These are phyloP conservation scores for Hanseniaspora guilliermondii DNA, from an alignment of 805 yeast species.

Conservation along the genomic window DNA sequence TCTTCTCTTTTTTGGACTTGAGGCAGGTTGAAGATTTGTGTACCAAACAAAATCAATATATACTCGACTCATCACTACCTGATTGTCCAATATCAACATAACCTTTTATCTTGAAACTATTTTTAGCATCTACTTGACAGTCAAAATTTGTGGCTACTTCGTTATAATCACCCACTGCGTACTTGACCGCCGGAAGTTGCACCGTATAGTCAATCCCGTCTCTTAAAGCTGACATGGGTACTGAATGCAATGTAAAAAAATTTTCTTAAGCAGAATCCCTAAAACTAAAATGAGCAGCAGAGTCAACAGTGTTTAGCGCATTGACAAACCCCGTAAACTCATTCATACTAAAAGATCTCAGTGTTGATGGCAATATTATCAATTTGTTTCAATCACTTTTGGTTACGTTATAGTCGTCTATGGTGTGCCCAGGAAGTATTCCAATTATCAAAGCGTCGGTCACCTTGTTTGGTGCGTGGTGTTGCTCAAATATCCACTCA, in stretches of 20 bases:
- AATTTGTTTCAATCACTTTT: neutral
- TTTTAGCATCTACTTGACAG: too few species aligned
- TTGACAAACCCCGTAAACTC: neutral
- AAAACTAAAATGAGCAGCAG: neutral
- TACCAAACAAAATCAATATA: too few species aligned
- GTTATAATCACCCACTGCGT: too few species aligned
- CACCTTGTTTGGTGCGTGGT: neutral
- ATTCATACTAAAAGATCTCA: neutral
- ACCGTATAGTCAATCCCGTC: neutral
- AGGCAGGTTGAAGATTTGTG: too few species aligned
- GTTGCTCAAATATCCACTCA: neutral
- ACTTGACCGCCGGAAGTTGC: neutral
- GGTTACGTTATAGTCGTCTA: neutral
- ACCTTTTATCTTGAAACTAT: too few species aligned
- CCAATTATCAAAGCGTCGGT: neutral
- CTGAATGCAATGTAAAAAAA: neutral
- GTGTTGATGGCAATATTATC: neutral
- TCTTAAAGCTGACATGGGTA: neutral
- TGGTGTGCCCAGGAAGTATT: neutral
- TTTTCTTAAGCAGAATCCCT: neutral
- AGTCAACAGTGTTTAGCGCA: neutral
- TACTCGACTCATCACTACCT: too few species aligned
- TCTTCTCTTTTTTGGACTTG: too few species aligned
- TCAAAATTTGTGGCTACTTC: too few species aligned
- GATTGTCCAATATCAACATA: too few species aligned